Evolutionary conservation across 257 asterid species (phyloP), one percentile per base, ranked within the genome.

Genomic region (Ilex aquifolium): DNA sequence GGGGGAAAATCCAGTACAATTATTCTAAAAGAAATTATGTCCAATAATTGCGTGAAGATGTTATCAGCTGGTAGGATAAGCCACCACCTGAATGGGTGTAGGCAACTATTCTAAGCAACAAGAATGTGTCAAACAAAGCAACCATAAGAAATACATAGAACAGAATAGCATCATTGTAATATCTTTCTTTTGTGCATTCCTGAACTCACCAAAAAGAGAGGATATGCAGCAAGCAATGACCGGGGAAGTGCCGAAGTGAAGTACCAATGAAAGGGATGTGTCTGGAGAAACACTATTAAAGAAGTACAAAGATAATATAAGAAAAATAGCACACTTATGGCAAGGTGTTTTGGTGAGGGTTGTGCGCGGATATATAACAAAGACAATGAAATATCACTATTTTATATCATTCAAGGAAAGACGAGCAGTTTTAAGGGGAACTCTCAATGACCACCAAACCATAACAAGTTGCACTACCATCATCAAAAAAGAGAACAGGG

Each of bases 241-340:
- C 99, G 96, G 31, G 99, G 99, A 57, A 93, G 96, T 54, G 99
- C 99, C 61, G 99, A 93, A 58, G 96, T 85, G 83, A 90, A 93
- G 76, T 93, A 93, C 99, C 99, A 93, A 75, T 87, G 87, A 66
- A 85, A 85, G 61, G 95, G 78, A 70, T 93, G 96, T 12, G 95
- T 87, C 99, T 90, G 67, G 61, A 32, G 70, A 60, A 70, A 67
- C 13, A 32, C 49, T 59, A 69, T 79, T 54, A 75, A 78, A 83
- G 84, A 77, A 67, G 55, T 64, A 29, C 21, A 64, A 48, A 66
- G 21, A 53, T 53, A 48, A 66, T 54, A 30, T 49, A 57, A 36
- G 63, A 46, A 76, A 46, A 9, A 30, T 32, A 48, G 13, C 48
- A 56, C 17, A 67, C 14, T 12, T 56, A n/a, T 13, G 51, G 16